Base-by-base conservation (phyloP, 257 asterid species). In the Thymus mandschuricus region DNA sequence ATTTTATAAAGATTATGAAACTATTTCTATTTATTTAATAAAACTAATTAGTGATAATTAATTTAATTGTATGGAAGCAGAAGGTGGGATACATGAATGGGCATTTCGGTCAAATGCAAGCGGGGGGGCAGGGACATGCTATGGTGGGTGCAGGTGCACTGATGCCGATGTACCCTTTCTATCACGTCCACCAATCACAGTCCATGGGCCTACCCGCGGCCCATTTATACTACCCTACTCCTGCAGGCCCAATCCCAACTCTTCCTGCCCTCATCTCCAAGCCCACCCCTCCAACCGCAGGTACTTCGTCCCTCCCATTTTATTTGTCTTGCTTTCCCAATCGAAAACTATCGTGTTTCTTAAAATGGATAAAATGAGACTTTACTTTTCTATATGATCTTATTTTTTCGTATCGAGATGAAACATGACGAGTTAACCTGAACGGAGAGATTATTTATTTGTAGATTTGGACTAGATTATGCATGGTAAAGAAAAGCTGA, bases 191-290 rank as follows among this genome's bases (percentile, higher is more conserved):
- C 59, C 96, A 88, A 58, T 64, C 95, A 51, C 97, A 87, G 12
- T 46, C 97, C 68, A 74, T 92, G 91, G 96, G 96, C 96, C 96
- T 87, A 29, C 97, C 97, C 21, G 21, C 21, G 1, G 88, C 96
- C 80, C 96, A 88, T 21, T 34, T 90, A 57, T 93, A 76, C 74
- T 85, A 90, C 11, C 88, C 88, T 1, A 78, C 88, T 6, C 44
- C 83, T 0, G 64, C 78, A 50, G 87, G 86, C 87, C 96, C 95
- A 79, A 68, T 86, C 0, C 55, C 82, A 2, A 69, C 89, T 1
- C 76, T 79, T 34, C 95, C 90, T 2, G 75, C 92, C 70, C 73
- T 86, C 51, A 77, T 88, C 2, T 83, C 94, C 68, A 92, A 90
- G 89, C 95, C 97, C 92, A 76, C 87, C 10, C 77, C 80, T 68